Conservation (phyloP, 306 rosid species). For the Fagus sylvatica region DNA sequence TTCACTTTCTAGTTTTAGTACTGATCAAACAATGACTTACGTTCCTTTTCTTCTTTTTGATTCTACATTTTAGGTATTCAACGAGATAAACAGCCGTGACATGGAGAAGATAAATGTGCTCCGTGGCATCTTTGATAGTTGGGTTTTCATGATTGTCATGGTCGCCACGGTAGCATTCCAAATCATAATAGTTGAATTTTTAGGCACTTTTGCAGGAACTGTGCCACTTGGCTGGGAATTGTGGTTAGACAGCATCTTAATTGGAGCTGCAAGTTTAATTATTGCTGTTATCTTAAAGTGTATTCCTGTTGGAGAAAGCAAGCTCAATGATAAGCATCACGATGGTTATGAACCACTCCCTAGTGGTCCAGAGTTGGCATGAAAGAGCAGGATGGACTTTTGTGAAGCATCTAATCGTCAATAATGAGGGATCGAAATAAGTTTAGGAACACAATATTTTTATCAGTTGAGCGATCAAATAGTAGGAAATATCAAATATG, state of each 20-base stretch:
- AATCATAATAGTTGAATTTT: constrained; percentile 56
- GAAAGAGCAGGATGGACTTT: neutral
- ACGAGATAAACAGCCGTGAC: constrained; percentile 90
- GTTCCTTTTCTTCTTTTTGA: neutral
- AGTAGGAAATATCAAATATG: too few species aligned
- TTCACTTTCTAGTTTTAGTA: neutral
- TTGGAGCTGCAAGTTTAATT: constrained; percentile 64
- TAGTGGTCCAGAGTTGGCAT: constrained; percentile 71
- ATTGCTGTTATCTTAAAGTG: constrained; percentile 59
- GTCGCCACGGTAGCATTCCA: constrained; percentile 57
- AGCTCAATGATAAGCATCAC: constrained; percentile 16
- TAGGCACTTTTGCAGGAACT: constrained; percentile 77
- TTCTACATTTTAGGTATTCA: constrained; percentile 53
- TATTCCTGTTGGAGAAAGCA: constrained; percentile 52
- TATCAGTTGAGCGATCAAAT: too few species aligned
- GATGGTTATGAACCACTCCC: constrained; percentile 71
- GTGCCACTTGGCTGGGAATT: constrained; percentile 51
- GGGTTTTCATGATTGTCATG: constrained; percentile 59
- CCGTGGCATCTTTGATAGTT: constrained; percentile 52
- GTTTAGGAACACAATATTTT: too few species aligned
- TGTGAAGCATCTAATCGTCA: neutral
- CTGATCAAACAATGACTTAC: neutral
- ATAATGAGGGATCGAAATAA: neutral
- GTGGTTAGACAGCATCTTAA: constrained; percentile 59
- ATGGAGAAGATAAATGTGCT: constrained; percentile 86